Percentiles rank a stretch among this genome's conserved stretches.
Conservation (phyloP, 2,329 filamentous ascomycete species). For the Talaromyces islandicus region DNA sequence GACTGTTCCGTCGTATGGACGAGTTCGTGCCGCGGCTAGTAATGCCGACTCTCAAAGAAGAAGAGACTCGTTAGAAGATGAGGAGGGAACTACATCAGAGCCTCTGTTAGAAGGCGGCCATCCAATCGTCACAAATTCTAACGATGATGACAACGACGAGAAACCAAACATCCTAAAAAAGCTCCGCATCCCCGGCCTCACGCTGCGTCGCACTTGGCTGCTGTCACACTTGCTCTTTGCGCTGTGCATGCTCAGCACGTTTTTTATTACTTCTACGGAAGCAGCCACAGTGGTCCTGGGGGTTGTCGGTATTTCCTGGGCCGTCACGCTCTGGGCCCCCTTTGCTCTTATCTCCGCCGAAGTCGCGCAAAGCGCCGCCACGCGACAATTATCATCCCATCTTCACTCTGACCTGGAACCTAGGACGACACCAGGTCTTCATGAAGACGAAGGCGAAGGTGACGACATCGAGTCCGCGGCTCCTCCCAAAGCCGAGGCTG, state of each 20-base stretch:
- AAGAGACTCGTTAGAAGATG: constrained; percentile 17
- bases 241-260: constrained; percentile 72
- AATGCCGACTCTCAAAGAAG: constrained; percentile 10
- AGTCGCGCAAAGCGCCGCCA: constrained; percentile 74
- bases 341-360: constrained; percentile 94
- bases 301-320: constrained; percentile 85
- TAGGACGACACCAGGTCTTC: too few species aligned
- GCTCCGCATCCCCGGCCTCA: constrained; percentile 74
- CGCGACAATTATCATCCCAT: constrained; percentile 47
- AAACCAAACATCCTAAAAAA: constrained; percentile 46
- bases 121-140: constrained; percentile 4
- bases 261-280: constrained; percentile 66
- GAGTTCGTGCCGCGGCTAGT: constrained; percentile 9
- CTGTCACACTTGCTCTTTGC: constrained; percentile 79
- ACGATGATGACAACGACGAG: constrained; percentile 10
- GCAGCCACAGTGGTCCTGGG: constrained; percentile 72
- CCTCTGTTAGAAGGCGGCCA: constrained; percentile 19
- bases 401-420: constrained; percentile 23
- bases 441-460: constrained; percentile 19
- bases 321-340: constrained; percentile 86
- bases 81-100: constrained; percentile 22
- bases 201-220: constrained; percentile 83
- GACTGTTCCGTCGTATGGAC: constrained; percentile 69
- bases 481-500: constrained; percentile 35
- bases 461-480: constrained; percentile 19